These are phyloP conservation scores for Acrasis kona DNA, from an alignment of 78 protist species.

Conservation along the genomic window DNA sequence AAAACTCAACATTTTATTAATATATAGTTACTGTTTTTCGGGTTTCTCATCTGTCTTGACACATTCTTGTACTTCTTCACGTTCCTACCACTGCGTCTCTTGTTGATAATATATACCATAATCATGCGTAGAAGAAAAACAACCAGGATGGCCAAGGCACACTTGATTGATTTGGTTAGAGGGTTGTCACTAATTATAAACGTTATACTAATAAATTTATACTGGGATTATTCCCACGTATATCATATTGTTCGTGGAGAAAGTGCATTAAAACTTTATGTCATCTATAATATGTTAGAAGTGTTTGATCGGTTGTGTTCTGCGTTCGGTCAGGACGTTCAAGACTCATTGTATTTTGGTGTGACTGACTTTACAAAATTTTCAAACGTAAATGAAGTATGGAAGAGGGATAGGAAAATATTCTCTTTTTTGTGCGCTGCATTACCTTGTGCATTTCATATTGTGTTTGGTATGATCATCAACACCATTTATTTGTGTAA, in stretches of 20 bases:
- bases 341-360: background rate
- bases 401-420: background rate
- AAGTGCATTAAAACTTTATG: slow-evolving; percentile 1
- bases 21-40: background rate
- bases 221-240: slow-evolving; percentile 1
- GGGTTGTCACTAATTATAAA: background rate
- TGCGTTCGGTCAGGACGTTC: background rate
- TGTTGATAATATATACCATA: background rate
- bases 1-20: background rate
- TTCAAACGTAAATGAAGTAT: background rate
- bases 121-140: background rate
- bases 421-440: background rate
- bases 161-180: background rate
- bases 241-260: slow-evolving; percentile 15
- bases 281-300: slow-evolving; percentile 5
- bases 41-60: background rate
- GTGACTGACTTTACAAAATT: background rate
- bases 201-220: background rate
- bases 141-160: background rate
- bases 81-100: background rate
- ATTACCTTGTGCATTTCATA: background rate
- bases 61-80: background rate
- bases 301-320: background rate
- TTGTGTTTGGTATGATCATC: background rate
- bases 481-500: background rate